Conservation (phyloP, 176 grass and related monocot genomes). For the Eragrostis curvula region DNA sequence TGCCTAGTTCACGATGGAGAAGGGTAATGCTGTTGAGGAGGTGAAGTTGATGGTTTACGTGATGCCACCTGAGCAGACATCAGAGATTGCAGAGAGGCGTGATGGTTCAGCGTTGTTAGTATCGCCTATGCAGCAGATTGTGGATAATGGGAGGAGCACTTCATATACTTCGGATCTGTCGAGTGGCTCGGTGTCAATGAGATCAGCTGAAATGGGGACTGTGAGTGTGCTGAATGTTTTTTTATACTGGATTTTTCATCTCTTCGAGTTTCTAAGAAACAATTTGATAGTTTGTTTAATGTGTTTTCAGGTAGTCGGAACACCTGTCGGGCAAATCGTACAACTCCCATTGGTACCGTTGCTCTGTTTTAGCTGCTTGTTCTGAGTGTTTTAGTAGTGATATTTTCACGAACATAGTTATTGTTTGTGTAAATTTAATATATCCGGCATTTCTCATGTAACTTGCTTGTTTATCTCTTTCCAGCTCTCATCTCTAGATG, state of each 20-base stretch:
- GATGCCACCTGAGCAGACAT: conserved; percentile 47
- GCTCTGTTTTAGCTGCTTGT: not conserved
- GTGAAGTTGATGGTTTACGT: conserved; percentile 68
- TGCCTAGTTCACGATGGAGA: conserved; percentile 56
- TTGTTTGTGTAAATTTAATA: no score
- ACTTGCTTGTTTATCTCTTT: conserved; percentile 30
- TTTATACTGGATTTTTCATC: not conserved
- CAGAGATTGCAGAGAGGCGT: conserved; percentile 54
- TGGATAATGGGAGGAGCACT: conserved; percentile 42
- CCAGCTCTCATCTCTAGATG: conserved; percentile 42
- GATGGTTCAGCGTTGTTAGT: conserved; percentile 26
- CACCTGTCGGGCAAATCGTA: conserved; percentile 30
- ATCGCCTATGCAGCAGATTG: conserved; percentile 36
- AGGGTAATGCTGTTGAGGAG: conserved; percentile 54
- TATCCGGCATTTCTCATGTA: not conserved
- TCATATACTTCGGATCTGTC: conserved; percentile 43
- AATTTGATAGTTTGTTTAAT: conserved; percentile 1
- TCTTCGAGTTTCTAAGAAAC: not conserved
- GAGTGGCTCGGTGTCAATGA: conserved; percentile 55
- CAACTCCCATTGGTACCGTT: not conserved
- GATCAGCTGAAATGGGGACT: conserved; percentile 41
- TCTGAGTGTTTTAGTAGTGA: not conserved
- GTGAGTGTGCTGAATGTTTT: conserved; percentile 28
- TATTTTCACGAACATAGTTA: conserved; percentile 4
- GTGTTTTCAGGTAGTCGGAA: conserved; percentile 37